Percentiles rank a stretch among this genome's conserved stretches.
Evolutionary conservation across 371 early-diverging fungal genomes (phyloP).

Genomic region (Polyrhizophydium stewartii): DNA sequence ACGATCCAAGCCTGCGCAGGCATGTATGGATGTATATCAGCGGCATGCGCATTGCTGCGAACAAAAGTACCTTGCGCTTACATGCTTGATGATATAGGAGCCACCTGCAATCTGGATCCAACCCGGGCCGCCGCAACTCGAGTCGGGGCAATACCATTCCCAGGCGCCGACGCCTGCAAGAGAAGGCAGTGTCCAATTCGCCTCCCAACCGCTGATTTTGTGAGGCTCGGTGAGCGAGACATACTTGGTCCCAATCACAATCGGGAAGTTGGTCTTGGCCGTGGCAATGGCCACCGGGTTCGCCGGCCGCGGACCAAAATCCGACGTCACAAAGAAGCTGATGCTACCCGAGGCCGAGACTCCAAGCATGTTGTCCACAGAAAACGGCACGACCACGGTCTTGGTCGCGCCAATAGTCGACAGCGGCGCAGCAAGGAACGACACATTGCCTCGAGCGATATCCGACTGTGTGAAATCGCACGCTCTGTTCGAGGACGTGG

Average conservation of each 20-base stretch:
- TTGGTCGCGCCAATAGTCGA: neutral
- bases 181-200: constrained; percentile 1
- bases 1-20: constrained; percentile 6
- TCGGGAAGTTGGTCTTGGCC: neutral
- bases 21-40: neutral
- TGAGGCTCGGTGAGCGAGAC: neutral
- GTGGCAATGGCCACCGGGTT: neutral
- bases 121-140: neutral
- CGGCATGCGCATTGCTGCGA: neutral
- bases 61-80: neutral
- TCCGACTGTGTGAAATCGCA: neutral
- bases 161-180: neutral
- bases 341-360: neutral
- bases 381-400: neutral
- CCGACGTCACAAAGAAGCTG: neutral
- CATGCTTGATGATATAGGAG: neutral
- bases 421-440: neutral
- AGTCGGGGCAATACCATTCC: constrained; percentile 10
- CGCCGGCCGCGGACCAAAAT: neutral
- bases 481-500: neutral
- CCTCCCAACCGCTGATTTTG: constrained; percentile 11
- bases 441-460: neutral
- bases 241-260: neutral
- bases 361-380: neutral
- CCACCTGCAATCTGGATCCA: neutral